These are phyloP conservation scores for Backusella circina DNA, from an alignment of 192 early-diverging fungal genomes.

Conservation along the genomic window DNA sequence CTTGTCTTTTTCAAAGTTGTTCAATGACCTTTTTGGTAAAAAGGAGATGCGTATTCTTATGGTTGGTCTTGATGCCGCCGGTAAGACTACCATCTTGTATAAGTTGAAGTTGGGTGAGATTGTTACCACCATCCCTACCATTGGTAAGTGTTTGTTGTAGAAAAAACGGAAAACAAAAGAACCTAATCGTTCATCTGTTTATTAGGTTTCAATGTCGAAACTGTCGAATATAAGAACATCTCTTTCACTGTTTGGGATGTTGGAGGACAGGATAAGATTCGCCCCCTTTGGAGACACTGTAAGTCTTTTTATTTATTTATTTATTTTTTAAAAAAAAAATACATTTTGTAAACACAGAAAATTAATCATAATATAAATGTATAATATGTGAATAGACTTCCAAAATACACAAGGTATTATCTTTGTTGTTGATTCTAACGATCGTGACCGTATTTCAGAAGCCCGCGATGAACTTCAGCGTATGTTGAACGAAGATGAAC, in stretches of 20 bases:
- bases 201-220: constrained; percentile 96
- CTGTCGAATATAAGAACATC: constrained; percentile 98
- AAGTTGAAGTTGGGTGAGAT: constrained; percentile 98
- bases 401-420: constrained; percentile 96
- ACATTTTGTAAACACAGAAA: neutral
- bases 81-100: constrained; percentile 99
- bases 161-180: neutral
- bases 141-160: constrained; percentile 57
- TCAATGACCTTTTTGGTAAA: constrained; percentile 77
- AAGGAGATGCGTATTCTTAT: constrained; percentile 98
- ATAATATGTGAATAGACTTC: constrained; percentile 64
- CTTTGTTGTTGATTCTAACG: constrained; percentile 96
- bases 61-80: constrained; percentile 90
- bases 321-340: too few relatives aligned
- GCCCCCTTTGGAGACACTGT: constrained; percentile 98
- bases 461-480: constrained; percentile 93
- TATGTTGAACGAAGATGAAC: constrained; percentile 95
- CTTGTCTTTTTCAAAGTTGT: constrained; percentile 75
- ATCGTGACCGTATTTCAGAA: constrained; percentile 91
- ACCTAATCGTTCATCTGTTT: neutral
- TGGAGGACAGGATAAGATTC: constrained; percentile 98
- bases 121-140: constrained; percentile 98
- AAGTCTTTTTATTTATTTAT: constrained; percentile 35
- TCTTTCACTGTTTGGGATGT: constrained; percentile 99
- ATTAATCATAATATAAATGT: neutral